phyloP scores from a whole-genome alignment of 2,329 filamentous ascomycete species.

The Microascus cirrosus region DNA sequence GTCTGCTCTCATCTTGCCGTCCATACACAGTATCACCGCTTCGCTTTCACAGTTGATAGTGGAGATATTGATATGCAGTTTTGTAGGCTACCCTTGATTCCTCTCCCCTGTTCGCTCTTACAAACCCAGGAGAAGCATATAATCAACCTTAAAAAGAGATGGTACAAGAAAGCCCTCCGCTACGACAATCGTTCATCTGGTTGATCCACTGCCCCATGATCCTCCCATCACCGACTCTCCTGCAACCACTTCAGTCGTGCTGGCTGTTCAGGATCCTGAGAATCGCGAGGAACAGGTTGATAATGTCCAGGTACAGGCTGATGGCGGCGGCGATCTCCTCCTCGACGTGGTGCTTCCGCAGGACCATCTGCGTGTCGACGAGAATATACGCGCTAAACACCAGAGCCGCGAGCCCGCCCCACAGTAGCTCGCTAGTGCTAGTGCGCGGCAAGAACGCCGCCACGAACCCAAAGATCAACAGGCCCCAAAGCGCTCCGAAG shows the following conservation, averaged over 20 bases:
- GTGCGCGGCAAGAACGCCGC: constrained; percentile 76
- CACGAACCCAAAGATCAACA: constrained; percentile 91
- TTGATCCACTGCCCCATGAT: not conserved
- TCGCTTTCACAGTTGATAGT: too few species aligned
- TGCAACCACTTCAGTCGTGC: constrained; percentile 41
- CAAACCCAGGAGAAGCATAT: too few species aligned
- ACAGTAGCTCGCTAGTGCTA: constrained; percentile 74
- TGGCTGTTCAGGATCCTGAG: constrained; percentile 93
- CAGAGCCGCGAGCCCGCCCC: constrained; percentile 69
- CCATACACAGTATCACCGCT: too few species aligned
- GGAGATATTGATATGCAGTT: too few species aligned
- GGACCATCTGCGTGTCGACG: constrained; percentile 89
- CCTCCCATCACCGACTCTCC: not conserved
- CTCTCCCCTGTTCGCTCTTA: too few species aligned
- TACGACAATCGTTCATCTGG: not conserved
- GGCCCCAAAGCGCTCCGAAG: constrained; percentile 78
- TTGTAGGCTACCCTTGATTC: too few species aligned
- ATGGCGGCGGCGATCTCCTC: constrained; percentile 95
- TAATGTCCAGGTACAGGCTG: constrained; percentile 87
- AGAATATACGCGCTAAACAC: constrained; percentile 93
- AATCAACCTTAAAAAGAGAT: too few species aligned
- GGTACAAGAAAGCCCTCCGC: not conserved
- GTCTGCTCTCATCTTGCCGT: not conserved
- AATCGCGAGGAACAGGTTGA: constrained; percentile 95
- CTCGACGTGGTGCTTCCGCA: constrained; percentile 94